Evolutionary conservation across 2,329 filamentous ascomycete species (phyloP).

Genomic region (Xylariaceae sp.): DNA sequence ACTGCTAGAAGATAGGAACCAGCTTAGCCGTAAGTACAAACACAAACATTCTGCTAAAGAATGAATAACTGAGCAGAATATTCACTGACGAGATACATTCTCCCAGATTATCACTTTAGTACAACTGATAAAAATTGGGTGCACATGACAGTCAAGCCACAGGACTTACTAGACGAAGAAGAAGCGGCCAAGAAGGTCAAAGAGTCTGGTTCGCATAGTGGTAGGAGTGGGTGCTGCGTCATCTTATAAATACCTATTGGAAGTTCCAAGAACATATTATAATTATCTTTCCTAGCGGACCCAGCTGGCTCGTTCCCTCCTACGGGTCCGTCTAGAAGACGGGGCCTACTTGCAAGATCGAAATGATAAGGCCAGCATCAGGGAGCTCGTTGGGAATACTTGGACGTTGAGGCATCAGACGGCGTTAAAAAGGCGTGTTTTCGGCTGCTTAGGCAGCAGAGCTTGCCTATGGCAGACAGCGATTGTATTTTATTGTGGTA

Average conservation of each 20-base stretch:
- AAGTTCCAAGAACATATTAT: neutral
- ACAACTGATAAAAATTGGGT: constrained; percentile 69
- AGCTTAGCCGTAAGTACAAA: constrained; percentile 73
- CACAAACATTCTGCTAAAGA: neutral
- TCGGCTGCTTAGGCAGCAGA: constrained; percentile 14
- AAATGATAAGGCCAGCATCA: constrained; percentile 13
- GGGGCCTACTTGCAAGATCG: constrained; percentile 1
- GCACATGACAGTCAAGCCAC: constrained; percentile 79
- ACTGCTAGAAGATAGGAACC: constrained; percentile 85
- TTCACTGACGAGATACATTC: constrained; percentile 5
- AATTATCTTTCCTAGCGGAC: constrained; percentile 7
- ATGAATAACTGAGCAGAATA: constrained; percentile 2
- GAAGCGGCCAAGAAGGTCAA: constrained; percentile 68
- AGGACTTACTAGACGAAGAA: constrained; percentile 74
- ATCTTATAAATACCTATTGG: constrained; percentile 38
- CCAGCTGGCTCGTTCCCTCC: constrained; percentile 5
- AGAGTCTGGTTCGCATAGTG: constrained; percentile 36
- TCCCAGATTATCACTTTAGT: constrained; percentile 70
- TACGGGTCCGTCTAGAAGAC: constrained; percentile 3
- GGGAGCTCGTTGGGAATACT: constrained; percentile 9
- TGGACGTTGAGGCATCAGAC: constrained; percentile 27
- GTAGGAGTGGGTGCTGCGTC: constrained; percentile 42
- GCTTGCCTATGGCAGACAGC: constrained; percentile 18
- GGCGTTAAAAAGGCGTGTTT: constrained; percentile 30
- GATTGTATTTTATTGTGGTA: constrained; percentile 26